Percentiles rank a stretch among this genome's conserved stretches.
Evolutionary conservation across 2,329 filamentous ascomycete genomes (phyloP).

Genomic region (Periconia sp.): DNA sequence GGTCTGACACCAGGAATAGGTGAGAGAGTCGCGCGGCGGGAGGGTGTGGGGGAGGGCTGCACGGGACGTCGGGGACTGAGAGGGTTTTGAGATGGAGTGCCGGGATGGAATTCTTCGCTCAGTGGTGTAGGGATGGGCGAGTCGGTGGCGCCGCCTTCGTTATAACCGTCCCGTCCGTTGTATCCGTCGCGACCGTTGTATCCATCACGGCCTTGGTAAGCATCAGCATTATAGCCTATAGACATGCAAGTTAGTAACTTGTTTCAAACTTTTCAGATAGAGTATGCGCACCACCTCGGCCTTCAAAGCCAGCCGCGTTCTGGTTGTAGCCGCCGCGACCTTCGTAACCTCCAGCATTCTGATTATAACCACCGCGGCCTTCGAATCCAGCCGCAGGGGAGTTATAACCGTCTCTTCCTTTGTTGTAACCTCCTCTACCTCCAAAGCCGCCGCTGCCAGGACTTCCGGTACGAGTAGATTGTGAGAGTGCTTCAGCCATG

Average conservation of each 20-base stretch:
- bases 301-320: slow-evolving; percentile 22
- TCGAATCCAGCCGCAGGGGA: slow-evolving; percentile 14
- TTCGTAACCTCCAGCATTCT: slow-evolving; percentile 19
- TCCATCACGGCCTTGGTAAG: slow-evolving; percentile 30
- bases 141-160: slow-evolving; percentile 27
- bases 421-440: slow-evolving; percentile 9
- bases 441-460: slow-evolving; percentile 17
- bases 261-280: background rate
- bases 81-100: slow-evolving; percentile 31
- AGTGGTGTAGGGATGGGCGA: slow-evolving; percentile 35
- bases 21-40: slow-evolving; percentile 40
- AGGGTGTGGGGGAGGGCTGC: slow-evolving; percentile 27
- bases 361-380: slow-evolving; percentile 34
- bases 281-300: slow-evolving; percentile 22
- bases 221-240: slow-evolving; percentile 32
- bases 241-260: slow-evolving; percentile 23
- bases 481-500: slow-evolving; percentile 21
- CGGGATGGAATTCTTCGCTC: slow-evolving; percentile 35
- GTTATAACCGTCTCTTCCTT: slow-evolving; percentile 21
- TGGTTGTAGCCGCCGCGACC: slow-evolving; percentile 33
- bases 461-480: slow-evolving; percentile 21
- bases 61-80: slow-evolving; percentile 28
- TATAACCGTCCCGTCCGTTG: slow-evolving; percentile 30
- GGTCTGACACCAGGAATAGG: slow-evolving; percentile 39
- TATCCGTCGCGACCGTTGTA: slow-evolving; percentile 39